These are phyloP conservation scores for Rhizoclosmatium sp. DNA, from an alignment of 192 early-diverging fungal species.

Conservation along the genomic window DNA sequence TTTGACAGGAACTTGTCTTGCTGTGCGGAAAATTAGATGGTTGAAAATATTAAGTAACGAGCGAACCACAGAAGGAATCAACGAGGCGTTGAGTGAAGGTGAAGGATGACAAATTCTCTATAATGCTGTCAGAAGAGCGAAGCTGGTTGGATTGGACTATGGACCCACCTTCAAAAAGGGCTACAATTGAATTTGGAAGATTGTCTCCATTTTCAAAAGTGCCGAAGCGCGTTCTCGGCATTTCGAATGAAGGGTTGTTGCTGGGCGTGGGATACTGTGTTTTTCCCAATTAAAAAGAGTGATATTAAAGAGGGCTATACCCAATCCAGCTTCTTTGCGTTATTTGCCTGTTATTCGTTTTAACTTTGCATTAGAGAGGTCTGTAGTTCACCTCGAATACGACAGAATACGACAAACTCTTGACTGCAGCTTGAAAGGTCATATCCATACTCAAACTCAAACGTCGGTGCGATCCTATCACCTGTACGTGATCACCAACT, in stretches of 20 bases:
- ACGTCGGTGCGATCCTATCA: not conserved
- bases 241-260: too few species aligned
- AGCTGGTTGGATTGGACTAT: too few species aligned
- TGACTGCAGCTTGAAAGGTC: not conserved
- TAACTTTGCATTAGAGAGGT: not conserved
- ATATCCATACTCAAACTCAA: not conserved
- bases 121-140: not conserved
- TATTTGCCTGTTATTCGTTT: not conserved
- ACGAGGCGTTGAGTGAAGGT: constrained; percentile 2
- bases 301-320: not conserved
- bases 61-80: constrained; percentile 4
- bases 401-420: not conserved
- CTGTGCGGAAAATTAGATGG: not conserved
- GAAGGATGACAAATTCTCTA: constrained; percentile 10
- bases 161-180: not conserved
- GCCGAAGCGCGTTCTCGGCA: too few species aligned
- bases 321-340: not conserved
- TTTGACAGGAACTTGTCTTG: not conserved
- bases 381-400: not conserved
- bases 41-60: not conserved
- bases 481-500: not conserved
- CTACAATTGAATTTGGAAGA: not conserved
- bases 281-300: too few species aligned
- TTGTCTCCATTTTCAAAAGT: not conserved
- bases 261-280: too few species aligned